Evolutionary conservation across 805 yeast species (phyloP).

Genomic region (Isabelozyma heimii): DNA sequence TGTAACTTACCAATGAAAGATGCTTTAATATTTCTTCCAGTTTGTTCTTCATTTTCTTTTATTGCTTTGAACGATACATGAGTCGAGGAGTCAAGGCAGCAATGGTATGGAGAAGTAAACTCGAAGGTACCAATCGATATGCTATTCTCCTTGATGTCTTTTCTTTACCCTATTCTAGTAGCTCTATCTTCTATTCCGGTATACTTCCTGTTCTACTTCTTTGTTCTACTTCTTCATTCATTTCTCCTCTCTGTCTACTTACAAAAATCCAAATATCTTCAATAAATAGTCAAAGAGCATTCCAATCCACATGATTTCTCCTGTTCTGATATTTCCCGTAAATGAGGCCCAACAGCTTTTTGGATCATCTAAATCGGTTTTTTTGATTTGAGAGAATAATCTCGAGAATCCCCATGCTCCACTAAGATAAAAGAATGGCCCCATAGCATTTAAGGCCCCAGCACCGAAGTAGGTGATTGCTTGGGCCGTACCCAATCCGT

Average conservation of each 20-base stretch:
- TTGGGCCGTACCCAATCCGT: conserved; percentile 66
- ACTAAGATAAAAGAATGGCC: conserved; percentile 77
- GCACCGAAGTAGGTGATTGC: conserved; percentile 60
- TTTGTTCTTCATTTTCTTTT: too few relatives aligned
- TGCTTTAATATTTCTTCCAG: too few relatives aligned
- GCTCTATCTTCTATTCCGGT: too few relatives aligned
- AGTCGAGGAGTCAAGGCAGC: too few relatives aligned
- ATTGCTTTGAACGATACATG: too few relatives aligned
- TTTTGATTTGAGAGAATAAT: conserved; percentile 62
- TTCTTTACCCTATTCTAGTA: not conserved
- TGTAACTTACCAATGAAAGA: too few relatives aligned
- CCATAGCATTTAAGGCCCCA: conserved; percentile 76
- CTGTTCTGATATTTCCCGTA: conserved; percentile 72
- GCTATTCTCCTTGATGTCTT: not conserved
- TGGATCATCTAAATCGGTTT: conserved; percentile 79
- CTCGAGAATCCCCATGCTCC: conserved; percentile 68
- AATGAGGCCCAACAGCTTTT: conserved; percentile 81
- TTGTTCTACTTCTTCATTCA: not conserved
- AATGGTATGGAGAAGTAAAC: too few relatives aligned
- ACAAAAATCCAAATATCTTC: conserved; percentile 43
- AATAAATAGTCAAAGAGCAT: conserved; percentile 63
- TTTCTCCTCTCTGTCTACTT: not conserved
- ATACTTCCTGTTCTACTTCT: not conserved
- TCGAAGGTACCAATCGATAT: too few relatives aligned
- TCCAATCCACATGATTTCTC: conserved; percentile 64